Evolutionary conservation across 2,329 filamentous ascomycete genomes (phyloP).

Genomic region (Fusarium sp.): DNA sequence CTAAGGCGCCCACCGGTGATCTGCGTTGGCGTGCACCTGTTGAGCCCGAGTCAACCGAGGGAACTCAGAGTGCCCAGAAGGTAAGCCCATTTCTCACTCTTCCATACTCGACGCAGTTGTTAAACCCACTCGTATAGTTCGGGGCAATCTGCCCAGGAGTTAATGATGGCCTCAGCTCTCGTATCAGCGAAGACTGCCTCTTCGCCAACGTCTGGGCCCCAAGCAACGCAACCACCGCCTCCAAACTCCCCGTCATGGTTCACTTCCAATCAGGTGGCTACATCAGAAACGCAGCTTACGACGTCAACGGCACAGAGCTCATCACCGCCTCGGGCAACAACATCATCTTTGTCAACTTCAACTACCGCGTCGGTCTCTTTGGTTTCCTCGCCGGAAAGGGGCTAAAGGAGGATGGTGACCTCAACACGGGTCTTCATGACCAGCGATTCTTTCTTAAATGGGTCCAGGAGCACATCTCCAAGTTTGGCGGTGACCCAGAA

Average conservation of each 20-base stretch:
- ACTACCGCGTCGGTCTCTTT: slow-evolving; percentile 71
- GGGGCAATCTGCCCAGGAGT: slow-evolving; percentile 57
- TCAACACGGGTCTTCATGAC: slow-evolving; percentile 73
- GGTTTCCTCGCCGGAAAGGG: slow-evolving; percentile 71
- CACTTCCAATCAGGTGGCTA: slow-evolving; percentile 62
- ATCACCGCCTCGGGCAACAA: slow-evolving; percentile 57
- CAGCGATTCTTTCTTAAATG: slow-evolving; percentile 70
- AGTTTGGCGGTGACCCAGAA: slow-evolving; percentile 68
- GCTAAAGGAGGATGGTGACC: slow-evolving; percentile 63
- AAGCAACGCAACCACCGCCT: slow-evolving; percentile 40
- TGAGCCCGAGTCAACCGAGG: slow-evolving; percentile 51
- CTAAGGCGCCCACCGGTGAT: slow-evolving; percentile 61
- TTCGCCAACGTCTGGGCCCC: slow-evolving; percentile 62
- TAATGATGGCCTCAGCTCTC: slow-evolving; percentile 40
- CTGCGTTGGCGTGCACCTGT: slow-evolving; percentile 63
- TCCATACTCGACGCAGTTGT: not conserved
- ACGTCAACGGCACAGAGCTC: slow-evolving; percentile 62
- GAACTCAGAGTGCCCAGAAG: slow-evolving; percentile 52
- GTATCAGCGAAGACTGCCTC: slow-evolving; percentile 58
- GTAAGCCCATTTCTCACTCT: slow-evolving; percentile 31
- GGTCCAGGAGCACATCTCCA: slow-evolving; percentile 68
- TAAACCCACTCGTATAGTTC: slow-evolving; percentile 49
- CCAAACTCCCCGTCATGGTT: slow-evolving; percentile 54
- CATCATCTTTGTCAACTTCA: slow-evolving; percentile 69
- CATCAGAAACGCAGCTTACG: slow-evolving; percentile 59